Base-by-base conservation (phyloP, 2,329 filamentous ascomycete genomes). In the Acrodontium crateriforme region DNA sequence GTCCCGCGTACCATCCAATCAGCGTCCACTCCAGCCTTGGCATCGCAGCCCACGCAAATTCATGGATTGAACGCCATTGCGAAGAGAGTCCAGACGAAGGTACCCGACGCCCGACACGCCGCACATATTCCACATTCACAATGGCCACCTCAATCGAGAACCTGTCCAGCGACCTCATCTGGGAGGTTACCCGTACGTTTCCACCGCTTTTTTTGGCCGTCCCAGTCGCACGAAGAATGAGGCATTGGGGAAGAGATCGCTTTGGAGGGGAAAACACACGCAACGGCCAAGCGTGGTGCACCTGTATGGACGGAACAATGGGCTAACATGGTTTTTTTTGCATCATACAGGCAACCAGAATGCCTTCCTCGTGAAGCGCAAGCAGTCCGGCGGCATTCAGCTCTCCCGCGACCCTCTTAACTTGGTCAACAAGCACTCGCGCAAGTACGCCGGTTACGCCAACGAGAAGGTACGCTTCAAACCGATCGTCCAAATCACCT, bases 361-460 rank as follows among this genome's bases (percentile, higher is more conserved):
- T 68, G 65, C 82, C 58, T 93, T 69, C 73, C 77, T 93, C 58
- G 80, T 87, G 59, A 93, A 93, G 78, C 79, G 82, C 67, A 77
- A 74, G 57, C 62, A 65, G 50, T 69, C 68, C 53, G 84, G 81
- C 54, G 79, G 81, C 59, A 68, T 79, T 49, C 79, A 81, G 64
- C 84, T 98, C 72, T 95, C 87, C 49, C 79, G 80, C 50, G 87
- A 95, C 59, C 82, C 85, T 52, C 65, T 94, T 47, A 98, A 95
- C 74, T 64, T 95, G 62, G 70, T 65, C 60, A 95, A 94, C 78
- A 68, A 77, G 64, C 78, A 92, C 70, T 76, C 71, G 50, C 79
- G 82, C 67, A 95, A 92, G 82, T 73, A 93, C 63, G 81, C 81
- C 52, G 89, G 89, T 54, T 91, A 84, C 63, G 74, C 82, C 62